Conservation (phyloP, 148 eudicot genomes). For the Suaeda aralocaspica region DNA sequence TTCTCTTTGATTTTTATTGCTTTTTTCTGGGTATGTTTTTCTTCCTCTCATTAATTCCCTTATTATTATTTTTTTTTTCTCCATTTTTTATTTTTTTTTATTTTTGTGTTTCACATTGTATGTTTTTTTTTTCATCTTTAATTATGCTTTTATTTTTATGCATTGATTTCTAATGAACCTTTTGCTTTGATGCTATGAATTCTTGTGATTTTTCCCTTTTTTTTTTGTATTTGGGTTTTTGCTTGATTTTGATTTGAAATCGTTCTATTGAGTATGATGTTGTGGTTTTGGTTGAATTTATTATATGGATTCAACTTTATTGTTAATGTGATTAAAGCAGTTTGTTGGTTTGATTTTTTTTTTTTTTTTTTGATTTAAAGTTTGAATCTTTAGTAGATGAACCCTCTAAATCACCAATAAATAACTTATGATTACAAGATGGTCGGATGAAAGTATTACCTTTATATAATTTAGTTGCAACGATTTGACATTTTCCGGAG, state of each 20-base stretch:
- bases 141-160: background rate
- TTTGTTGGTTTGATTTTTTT: background rate
- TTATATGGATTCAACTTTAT: background rate
- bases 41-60: background rate
- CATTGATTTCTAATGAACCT: background rate
- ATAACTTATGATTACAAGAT: too few species aligned
- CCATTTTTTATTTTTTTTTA: background rate
- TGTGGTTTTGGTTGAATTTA: background rate
- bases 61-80: background rate
- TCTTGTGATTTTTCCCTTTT: background rate
- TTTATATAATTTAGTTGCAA: too few species aligned
- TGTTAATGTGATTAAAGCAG: background rate
- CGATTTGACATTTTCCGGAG: too few species aligned
- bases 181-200: background rate
- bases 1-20: background rate
- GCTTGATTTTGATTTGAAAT: background rate
- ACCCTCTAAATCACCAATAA: too few species aligned
- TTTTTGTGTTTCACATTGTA: background rate
- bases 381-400: background rate
- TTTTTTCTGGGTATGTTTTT: conserved; percentile 5
- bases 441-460: too few species aligned
- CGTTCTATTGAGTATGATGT: background rate
- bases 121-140: too few species aligned
- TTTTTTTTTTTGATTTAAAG: background rate
- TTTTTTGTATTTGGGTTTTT: background rate